Base-by-base conservation (phyloP, 768 basidiomycete species). In the Amanita jacksonii region DNA sequence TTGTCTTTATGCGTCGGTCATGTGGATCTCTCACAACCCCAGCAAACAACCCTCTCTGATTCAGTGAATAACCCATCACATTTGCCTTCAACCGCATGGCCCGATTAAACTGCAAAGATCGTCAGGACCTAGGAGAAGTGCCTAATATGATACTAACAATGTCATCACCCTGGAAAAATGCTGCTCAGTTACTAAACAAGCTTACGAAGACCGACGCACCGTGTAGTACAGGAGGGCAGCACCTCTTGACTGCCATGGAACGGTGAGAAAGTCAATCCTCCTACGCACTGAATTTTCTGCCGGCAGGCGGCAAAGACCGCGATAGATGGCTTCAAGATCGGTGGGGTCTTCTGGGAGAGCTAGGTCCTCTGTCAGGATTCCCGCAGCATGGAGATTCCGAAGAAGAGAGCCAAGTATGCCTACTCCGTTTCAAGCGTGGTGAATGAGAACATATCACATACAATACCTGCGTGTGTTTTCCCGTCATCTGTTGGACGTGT, bases 201-300 rank as follows among this genome's bases (percentile, higher is more conserved):
- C 35, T 38, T 34, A 27, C 45, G 12, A 23, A 20, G 33, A 13
- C 20, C n/a, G 38, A 28, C 73, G 54, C 49, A 83, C 88, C 1
- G 92, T 94, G 57, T 90, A 96, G 60, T 96, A 96, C n/a, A 96
- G 62, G 41, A 92, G 61, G 0, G 91, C 90, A 1, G 85, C 91
- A 0, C 92, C 93, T 54, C 81, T 74, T 20, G 71, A 76, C 41
- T 64, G 61, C 74, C 81, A 92, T 1, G 92, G 89, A 1, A 93
- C 76, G 13, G 79, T 79, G 23, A 96, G 65, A 49, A 93, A 81
- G 55, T 94, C 91, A 31, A 97, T 89, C 33, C 92, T 65, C 22
- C 92, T 70, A n/a, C 72, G 73, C 24, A 66, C 67, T 3, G 66
- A 61, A 6, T 64, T 60, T 32, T 62, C 58, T 20, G 61, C 50